Conservation (phyloP, 306 rosid species). For the Prunus davidiana region DNA sequence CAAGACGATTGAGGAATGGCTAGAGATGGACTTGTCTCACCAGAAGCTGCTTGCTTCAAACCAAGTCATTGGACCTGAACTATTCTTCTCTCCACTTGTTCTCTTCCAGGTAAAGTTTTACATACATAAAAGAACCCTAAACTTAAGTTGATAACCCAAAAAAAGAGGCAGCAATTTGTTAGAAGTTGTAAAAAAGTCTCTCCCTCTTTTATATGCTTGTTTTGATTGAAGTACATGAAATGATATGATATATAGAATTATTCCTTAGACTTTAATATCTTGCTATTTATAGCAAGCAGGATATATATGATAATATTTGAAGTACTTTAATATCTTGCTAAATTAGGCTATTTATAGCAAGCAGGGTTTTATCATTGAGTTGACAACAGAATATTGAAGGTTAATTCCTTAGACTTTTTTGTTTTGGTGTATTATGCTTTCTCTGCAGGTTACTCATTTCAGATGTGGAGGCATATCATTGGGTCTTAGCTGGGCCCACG, state of each 20-base stretch:
- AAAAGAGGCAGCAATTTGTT: neutral
- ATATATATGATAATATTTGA: no score
- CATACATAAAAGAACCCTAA: neutral
- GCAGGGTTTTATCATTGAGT: neutral
- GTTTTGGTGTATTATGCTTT: neutral
- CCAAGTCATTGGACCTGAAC: constrained; percentile 77
- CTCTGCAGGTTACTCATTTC: constrained; percentile 52
- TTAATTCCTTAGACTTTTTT: neutral
- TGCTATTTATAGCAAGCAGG: no score
- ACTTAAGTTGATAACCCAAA: neutral
- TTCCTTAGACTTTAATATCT: no score
- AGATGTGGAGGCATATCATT: constrained; percentile 72
- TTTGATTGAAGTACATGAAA: no score
- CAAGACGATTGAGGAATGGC: constrained; percentile 56
- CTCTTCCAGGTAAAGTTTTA: constrained; percentile 51
- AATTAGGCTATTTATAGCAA: neutral
- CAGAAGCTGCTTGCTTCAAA: constrained; percentile 49
- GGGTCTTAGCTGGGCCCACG: constrained; percentile 86
- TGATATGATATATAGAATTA: no score
- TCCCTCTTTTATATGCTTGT: no score
- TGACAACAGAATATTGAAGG: no score
- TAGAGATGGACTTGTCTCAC: constrained; percentile 39
- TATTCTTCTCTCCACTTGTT: constrained; percentile 65
- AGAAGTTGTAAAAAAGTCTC: no score
- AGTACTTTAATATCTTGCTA: neutral